Conservation (phyloP, 108 stramenopile species). For the Skeletonema potamos region DNA sequence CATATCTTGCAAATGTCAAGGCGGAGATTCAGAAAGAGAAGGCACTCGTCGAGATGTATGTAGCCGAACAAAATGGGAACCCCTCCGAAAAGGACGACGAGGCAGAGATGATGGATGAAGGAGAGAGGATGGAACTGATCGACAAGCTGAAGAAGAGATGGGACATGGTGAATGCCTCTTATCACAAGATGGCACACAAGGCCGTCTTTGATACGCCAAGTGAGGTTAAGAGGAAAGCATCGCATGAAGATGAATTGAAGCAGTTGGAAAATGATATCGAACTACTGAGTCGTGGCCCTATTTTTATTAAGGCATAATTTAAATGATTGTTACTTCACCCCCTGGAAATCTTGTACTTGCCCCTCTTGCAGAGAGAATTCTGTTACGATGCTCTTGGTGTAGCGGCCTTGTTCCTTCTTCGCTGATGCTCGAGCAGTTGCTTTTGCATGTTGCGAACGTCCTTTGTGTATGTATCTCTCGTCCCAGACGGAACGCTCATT, state of each 20-base stretch:
- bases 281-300: conserved; percentile 46
- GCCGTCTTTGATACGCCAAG: conserved; percentile 62
- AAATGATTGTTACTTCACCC: no score
- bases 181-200: conserved; percentile 71
- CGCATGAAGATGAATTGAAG: conserved; percentile 64
- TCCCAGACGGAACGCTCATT: conserved; percentile 77
- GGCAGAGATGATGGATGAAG: conserved; percentile 55
- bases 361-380: no score
- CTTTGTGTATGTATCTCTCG: conserved; percentile 81
- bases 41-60: conserved; percentile 68
- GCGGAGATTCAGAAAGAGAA: conserved; percentile 70
- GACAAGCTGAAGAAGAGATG: conserved; percentile 74
- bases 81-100: conserved; percentile 19
- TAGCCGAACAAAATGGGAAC: conserved; percentile 63
- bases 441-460: conserved; percentile 77
- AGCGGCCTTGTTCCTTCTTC: conserved; percentile 50
- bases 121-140: conserved; percentile 60
- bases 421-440: conserved; percentile 75
- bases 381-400: no score
- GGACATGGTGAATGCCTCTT: conserved; percentile 76
- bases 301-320: conserved; percentile 33
- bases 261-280: conserved; percentile 72
- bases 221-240: conserved; percentile 64
- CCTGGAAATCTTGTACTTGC: not conserved
- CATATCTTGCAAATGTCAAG: conserved; percentile 70